Evolutionary conservation across 441 rosid species (phyloP).

Genomic region (Dalechampia spathulata): DNA sequence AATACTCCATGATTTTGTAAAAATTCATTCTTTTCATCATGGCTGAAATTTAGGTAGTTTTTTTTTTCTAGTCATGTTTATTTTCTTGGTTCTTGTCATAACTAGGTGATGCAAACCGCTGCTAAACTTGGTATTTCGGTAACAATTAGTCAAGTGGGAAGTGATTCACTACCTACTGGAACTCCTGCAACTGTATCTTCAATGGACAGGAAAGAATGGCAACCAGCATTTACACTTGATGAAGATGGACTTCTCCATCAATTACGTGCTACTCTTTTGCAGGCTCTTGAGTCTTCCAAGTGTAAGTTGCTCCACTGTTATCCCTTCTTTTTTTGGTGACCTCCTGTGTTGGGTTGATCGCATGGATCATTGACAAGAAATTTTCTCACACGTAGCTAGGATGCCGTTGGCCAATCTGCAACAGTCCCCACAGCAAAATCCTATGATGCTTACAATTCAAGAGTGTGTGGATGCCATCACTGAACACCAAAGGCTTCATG

Average conservation of each 20-base stretch:
- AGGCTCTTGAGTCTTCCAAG: conserved; percentile 54
- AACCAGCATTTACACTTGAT: conserved; percentile 60
- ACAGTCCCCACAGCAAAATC: conserved; percentile 63
- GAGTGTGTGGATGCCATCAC: conserved; percentile 84
- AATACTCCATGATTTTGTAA: background rate
- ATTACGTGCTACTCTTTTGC: conserved; percentile 66
- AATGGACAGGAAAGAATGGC: conserved; percentile 75
- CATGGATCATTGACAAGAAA: conserved; percentile 5
- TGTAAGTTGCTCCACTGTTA: conserved; percentile 36
- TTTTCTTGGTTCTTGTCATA: conserved; percentile 12
- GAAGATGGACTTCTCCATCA: conserved; percentile 87
- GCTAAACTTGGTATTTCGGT: conserved; percentile 65
- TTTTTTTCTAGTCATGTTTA: background rate
- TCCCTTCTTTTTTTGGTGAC: background rate
- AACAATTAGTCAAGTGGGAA: conserved; percentile 74
- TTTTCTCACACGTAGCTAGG: conserved; percentile 48
- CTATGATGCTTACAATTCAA: conserved; percentile 59
- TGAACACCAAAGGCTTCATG: conserved; percentile 85
- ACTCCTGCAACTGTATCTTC: conserved; percentile 42
- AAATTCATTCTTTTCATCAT: background rate
- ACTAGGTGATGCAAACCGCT: conserved; percentile 82
- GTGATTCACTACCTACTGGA: conserved; percentile 40
- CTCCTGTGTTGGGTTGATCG: conserved; percentile 1
- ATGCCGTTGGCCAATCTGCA: conserved; percentile 41
- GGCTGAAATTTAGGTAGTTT: conserved; percentile 2